These are phyloP conservation scores for Athelia sp. DNA, from an alignment of 1,284 basidiomycete genomes.

Conservation along the genomic window DNA sequence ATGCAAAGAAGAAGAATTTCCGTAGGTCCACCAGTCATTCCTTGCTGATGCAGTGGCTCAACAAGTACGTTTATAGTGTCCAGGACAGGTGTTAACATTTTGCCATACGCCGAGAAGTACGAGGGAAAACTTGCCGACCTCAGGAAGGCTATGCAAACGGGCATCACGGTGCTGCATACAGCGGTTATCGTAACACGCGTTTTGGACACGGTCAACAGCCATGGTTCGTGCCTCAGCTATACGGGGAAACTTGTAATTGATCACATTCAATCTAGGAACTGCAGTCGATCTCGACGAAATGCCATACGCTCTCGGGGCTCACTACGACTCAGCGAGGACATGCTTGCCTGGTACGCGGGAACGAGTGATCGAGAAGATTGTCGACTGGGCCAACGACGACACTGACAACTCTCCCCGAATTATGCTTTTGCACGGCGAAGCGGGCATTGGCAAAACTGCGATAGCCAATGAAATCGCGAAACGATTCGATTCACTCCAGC, in stretches of 20 bases:
- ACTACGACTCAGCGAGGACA: conserved; percentile 5
- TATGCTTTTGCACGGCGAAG: conserved; percentile 1
- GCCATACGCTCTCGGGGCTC: conserved; percentile 12
- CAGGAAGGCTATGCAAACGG: conserved; percentile 4
- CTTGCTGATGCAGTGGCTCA: background rate
- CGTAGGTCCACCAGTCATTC: conserved; percentile 1
- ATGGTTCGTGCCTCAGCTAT: conserved; percentile 6
- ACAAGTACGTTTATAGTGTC: background rate
- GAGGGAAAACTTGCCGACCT: conserved; percentile 7
- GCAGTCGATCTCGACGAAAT: conserved; percentile 10
- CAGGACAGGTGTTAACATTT: conserved; percentile 4
- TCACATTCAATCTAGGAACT: conserved; percentile 6
- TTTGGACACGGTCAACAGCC: conserved; percentile 5
- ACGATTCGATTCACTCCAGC: background rate
- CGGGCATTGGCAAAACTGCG: background rate
- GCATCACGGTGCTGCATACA: conserved; percentile 2
- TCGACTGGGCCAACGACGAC: conserved; percentile 2
- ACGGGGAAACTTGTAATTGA: background rate
- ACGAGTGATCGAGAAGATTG: background rate
- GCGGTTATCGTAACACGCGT: conserved; percentile 8
- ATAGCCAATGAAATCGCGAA: background rate
- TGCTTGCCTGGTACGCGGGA: conserved; percentile 11
- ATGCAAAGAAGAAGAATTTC: conserved; percentile 4
- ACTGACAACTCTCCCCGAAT: background rate
- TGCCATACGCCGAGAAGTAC: conserved; percentile 4